Evolutionary conservation across 495 filamentous ascomycete species (phyloP).

Genomic region (Jackrogersella minutella): DNA sequence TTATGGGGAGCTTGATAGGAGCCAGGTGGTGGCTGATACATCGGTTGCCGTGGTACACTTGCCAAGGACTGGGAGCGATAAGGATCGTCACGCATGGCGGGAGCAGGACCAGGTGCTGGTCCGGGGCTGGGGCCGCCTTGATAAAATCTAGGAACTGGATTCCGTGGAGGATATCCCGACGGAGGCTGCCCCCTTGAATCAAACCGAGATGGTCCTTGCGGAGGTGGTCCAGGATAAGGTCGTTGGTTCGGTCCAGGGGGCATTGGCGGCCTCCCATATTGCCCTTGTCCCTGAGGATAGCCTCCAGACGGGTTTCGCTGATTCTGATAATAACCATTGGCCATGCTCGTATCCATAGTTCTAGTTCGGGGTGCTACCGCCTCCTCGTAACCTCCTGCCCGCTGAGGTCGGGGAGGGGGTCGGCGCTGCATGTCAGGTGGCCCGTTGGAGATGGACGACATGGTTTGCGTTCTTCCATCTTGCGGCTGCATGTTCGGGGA

Average conservation of each 20-base stretch:
- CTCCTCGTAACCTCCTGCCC: constrained; percentile 58
- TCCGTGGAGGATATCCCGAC: constrained; percentile 61
- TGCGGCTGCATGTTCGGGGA: constrained; percentile 50
- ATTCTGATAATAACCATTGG: constrained; percentile 65
- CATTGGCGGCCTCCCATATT: constrained; percentile 37
- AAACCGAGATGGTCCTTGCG: constrained; percentile 44
- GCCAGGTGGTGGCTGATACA: constrained; percentile 70
- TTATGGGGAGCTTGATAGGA: constrained; percentile 74
- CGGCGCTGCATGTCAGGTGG: constrained; percentile 61
- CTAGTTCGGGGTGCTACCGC: constrained; percentile 45
- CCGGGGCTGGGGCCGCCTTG: constrained; percentile 57
- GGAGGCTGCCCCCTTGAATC: constrained; percentile 57
- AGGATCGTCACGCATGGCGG: constrained; percentile 82
- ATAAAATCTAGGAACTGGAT: constrained; percentile 63
- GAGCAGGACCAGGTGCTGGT: constrained; percentile 53
- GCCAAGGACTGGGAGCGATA: constrained; percentile 95
- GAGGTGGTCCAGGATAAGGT: constrained; percentile 66
- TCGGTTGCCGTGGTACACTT: constrained; percentile 68
- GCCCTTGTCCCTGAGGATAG: constrained; percentile 38
- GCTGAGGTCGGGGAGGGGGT: constrained; percentile 68
- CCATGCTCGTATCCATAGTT: constrained; percentile 52
- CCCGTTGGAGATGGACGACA: constrained; percentile 83
- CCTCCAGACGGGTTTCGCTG: constrained; percentile 60
- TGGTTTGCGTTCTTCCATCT: constrained; percentile 82
- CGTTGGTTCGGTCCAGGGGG: constrained; percentile 40